Conservation (phyloP, 352 stramenopile species). For the Phytophthora europaea region DNA sequence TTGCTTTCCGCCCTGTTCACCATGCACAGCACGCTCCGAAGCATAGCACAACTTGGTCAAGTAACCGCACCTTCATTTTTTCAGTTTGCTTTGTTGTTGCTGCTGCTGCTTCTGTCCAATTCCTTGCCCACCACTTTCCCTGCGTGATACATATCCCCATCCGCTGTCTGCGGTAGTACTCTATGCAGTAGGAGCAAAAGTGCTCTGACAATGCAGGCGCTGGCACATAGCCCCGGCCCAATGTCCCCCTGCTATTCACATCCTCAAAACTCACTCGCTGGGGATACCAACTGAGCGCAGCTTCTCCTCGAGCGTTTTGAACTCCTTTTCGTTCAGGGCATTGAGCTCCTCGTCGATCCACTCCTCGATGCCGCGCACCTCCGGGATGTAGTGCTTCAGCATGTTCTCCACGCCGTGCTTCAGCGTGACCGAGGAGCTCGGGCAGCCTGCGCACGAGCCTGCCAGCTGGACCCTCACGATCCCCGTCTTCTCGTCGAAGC, state of each 20-base stretch:
- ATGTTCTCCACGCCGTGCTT: conserved; percentile 99
- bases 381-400: conserved; percentile 99
- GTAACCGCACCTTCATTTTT: conserved; percentile 41
- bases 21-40: conserved; percentile 4
- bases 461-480: conserved; percentile 92
- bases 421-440: conserved; percentile 98
- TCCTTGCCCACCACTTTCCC: conserved; percentile 2
- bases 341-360: conserved; percentile 85
- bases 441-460: conserved; percentile 98
- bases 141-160: conserved; percentile 12
- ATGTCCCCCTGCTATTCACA: conserved; percentile 16
- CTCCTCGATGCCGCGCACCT: conserved; percentile 93
- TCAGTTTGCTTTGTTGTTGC: conserved; percentile 8
- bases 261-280: conserved; percentile 65
- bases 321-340: conserved; percentile 84
- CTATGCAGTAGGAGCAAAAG: conserved; percentile 25
- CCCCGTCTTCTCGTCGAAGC: conserved; percentile 96
- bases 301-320: conserved; percentile 85
- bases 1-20: conserved; percentile 7
- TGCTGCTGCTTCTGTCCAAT: conserved; percentile 1
- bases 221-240: background rate
- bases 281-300: conserved; percentile 83
- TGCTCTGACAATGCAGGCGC: conserved; percentile 11
- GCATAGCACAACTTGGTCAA: conserved; percentile 9
- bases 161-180: conserved; percentile 4